Evolutionary conservation across 805 yeast genomes (phyloP).

Genomic region (Cyberlindnera euphorbiiphila): DNA sequence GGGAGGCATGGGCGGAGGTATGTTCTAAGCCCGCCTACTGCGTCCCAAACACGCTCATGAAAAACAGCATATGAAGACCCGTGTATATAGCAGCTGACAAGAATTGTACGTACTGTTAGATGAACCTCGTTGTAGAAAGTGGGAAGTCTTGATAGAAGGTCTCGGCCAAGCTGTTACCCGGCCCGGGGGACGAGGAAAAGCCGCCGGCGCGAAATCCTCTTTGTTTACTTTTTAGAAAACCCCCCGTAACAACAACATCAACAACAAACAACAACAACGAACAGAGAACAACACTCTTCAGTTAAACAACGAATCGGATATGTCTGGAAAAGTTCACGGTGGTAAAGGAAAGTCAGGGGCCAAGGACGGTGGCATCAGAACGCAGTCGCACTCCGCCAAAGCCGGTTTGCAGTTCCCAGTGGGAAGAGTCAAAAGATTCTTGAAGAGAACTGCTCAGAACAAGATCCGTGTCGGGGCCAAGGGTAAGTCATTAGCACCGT

Average conservation of each 20-base stretch:
- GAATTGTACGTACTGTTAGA: slow-evolving; percentile 8
- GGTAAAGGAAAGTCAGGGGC: slow-evolving; percentile 95
- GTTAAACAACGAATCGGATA: slow-evolving; percentile 26
- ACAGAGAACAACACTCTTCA: not conserved
- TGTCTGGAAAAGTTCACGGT: slow-evolving; percentile 96
- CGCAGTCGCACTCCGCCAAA: slow-evolving; percentile 89
- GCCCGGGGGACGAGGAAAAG: no score
- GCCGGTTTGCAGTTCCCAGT: slow-evolving; percentile 97
- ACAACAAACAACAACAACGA: slow-evolving; percentile 2
- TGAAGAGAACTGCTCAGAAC: slow-evolving; percentile 87
- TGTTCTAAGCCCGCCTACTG: slow-evolving; percentile 27
- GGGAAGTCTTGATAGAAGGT: no score
- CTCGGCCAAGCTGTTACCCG: no score
- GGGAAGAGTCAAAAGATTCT: slow-evolving; percentile 96
- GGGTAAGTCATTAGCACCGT: slow-evolving; percentile 35
- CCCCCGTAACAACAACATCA: slow-evolving; percentile 13
- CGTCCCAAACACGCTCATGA: not conserved
- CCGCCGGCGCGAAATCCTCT: slow-evolving; percentile 13
- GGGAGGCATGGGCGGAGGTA: slow-evolving; percentile 71
- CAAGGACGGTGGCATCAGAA: slow-evolving; percentile 55
- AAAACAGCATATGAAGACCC: slow-evolving; percentile 2
- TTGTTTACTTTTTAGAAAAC: slow-evolving; percentile 12
- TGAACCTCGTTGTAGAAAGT: no score
- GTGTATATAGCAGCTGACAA: slow-evolving; percentile 13
- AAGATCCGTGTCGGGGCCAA: slow-evolving; percentile 77